These are phyloP conservation scores for Rutstroemia sp. DNA, from an alignment of 2,329 filamentous ascomycete genomes.

Conservation along the genomic window DNA sequence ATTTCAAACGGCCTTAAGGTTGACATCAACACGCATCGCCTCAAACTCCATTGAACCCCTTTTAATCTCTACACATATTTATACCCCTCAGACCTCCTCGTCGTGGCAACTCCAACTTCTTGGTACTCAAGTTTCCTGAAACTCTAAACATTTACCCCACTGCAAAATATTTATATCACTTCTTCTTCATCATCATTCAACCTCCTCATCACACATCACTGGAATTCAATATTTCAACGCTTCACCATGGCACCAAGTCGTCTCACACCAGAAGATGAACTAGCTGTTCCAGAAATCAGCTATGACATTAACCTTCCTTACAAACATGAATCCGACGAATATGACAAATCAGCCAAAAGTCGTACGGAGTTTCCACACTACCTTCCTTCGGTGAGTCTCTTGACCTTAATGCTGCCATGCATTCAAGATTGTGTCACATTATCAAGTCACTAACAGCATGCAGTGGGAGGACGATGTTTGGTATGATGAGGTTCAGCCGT, in stretches of 20 bases:
- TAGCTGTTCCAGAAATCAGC: conserved; percentile 16
- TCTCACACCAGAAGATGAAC: conserved; percentile 13
- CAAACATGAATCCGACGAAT: conserved; percentile 30
- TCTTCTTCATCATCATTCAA: neutral
- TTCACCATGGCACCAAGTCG: conserved; percentile 19
- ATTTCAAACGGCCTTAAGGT: conserved; percentile 2
- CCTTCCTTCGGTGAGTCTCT: conserved; percentile 30
- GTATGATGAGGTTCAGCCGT: conserved; percentile 37
- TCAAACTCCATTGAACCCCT: neutral
- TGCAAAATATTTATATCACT: conserved; percentile 7
- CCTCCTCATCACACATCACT: neutral
- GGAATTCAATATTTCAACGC: neutral
- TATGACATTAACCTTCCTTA: conserved; percentile 45
- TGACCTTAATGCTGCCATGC: neutral
- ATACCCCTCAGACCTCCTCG: neutral
- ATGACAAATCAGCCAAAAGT: conserved; percentile 30
- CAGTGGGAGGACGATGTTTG: conserved; percentile 37
- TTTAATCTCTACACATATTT: neutral
- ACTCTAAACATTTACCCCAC: neutral
- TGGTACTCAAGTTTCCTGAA: neutral
- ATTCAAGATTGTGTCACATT: neutral
- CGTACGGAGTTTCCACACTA: conserved; percentile 37
- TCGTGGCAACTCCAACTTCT: neutral
- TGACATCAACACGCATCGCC: neutral
- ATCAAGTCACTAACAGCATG: conserved; percentile 2